Evolutionary conservation across 345 rosid genomes (phyloP).

Genomic region (Dovyalis caffra): DNA sequence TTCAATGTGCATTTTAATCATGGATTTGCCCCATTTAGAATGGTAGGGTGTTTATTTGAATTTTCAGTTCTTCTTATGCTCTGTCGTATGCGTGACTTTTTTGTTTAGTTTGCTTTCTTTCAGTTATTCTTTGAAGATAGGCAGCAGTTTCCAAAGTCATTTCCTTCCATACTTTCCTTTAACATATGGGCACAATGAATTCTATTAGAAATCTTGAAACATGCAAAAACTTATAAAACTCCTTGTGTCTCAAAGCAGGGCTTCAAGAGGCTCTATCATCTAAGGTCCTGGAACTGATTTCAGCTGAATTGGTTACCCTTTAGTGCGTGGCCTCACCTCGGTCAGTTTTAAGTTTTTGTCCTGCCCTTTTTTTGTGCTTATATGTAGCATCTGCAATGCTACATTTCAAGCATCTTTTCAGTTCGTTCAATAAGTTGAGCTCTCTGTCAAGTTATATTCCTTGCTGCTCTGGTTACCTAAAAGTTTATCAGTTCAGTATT

Average conservation of each 20-base stretch:
- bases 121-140: conserved; percentile 41
- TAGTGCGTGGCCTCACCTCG: conserved; percentile 73
- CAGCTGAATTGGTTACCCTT: conserved; percentile 83
- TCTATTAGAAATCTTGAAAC: conserved; percentile 37
- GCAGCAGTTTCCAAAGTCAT: conserved; percentile 51
- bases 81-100: conserved; percentile 8
- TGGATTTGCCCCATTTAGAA: conserved; percentile 7
- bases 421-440: conserved; percentile 30
- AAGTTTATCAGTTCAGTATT: conserved; percentile 19
- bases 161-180: conserved; percentile 45
- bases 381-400: conserved; percentile 54
- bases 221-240: conserved; percentile 63
- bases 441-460: conserved; percentile 34
- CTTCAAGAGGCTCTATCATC: conserved; percentile 88
- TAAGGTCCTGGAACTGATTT: conserved; percentile 97
- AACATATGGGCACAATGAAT: conserved; percentile 50
- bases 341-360: conserved; percentile 82
- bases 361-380: conserved; percentile 52
- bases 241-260: conserved; percentile 96
- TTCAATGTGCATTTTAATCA: neutral
- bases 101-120: conserved; percentile 26
- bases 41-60: conserved; percentile 6
- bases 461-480: conserved; percentile 27
- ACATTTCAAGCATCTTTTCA: conserved; percentile 42
- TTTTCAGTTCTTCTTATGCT: conserved; percentile 7